Evolutionary conservation across 2,329 filamentous ascomycete genomes (phyloP).

Genomic region (Claviceps sp.): DNA sequence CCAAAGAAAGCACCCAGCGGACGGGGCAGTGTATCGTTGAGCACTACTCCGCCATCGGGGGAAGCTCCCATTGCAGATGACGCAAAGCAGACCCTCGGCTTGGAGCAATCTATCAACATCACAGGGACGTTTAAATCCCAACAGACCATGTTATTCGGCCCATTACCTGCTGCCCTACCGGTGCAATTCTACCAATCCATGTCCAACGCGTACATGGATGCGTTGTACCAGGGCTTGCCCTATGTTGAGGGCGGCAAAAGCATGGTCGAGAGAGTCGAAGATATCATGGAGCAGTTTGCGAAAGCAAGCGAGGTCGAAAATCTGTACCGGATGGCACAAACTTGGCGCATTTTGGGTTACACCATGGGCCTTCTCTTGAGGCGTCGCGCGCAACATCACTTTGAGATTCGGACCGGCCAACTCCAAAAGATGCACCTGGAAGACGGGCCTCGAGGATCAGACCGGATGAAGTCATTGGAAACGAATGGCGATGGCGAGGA

Average conservation of each 20-base stretch:
- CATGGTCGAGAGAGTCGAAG: slow-evolving; percentile 32
- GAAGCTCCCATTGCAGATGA: slow-evolving; percentile 17
- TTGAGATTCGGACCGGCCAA: slow-evolving; percentile 32
- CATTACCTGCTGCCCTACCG: slow-evolving; percentile 37
- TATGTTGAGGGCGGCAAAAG: slow-evolving; percentile 20
- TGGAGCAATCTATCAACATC: slow-evolving; percentile 45
- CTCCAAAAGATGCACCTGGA: slow-evolving; percentile 22
- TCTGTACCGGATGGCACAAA: slow-evolving; percentile 48
- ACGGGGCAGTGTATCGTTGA: slow-evolving; percentile 30
- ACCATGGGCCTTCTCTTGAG: slow-evolving; percentile 40
- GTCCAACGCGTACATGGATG: slow-evolving; percentile 41
- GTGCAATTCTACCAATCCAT: slow-evolving; percentile 42
- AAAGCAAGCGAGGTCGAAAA: slow-evolving; percentile 41
- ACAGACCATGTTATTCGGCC: slow-evolving; percentile 50
- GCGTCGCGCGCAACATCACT: slow-evolving; percentile 43
- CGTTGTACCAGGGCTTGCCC: slow-evolving; percentile 36
- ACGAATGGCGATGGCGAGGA: slow-evolving; percentile 20
- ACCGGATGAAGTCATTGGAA: slow-evolving; percentile 14
- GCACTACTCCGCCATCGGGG: slow-evolving; percentile 40
- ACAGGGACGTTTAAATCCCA: slow-evolving; percentile 45
- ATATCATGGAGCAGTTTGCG: slow-evolving; percentile 43
- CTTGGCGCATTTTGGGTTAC: slow-evolving; percentile 48
- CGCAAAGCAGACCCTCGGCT: slow-evolving; percentile 29
- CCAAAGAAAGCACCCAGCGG: slow-evolving; percentile 30
- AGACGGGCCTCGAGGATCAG: slow-evolving; percentile 14